These are phyloP conservation scores for Phytopythium montanum DNA, from an alignment of 352 stramenopile genomes.

Conservation along the genomic window DNA sequence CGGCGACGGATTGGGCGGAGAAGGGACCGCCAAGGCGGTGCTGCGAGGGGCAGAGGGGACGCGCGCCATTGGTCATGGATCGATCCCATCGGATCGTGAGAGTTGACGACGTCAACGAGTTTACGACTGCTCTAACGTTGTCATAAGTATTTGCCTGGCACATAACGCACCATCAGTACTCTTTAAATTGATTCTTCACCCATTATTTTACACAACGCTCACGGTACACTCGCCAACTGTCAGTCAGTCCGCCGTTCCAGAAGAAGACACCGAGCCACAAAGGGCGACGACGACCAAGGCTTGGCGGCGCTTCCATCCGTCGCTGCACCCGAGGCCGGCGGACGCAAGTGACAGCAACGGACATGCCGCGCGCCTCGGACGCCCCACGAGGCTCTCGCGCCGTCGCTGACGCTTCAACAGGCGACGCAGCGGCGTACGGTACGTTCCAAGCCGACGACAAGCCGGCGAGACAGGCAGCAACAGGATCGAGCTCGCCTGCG, in stretches of 20 bases:
- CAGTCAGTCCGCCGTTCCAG: too few species aligned
- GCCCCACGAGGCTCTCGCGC: not conserved
- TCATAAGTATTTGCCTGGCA: too few species aligned
- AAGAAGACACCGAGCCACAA: too few species aligned
- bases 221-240: too few species aligned
- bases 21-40: not conserved
- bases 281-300: too few species aligned
- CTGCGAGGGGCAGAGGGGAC: not conserved
- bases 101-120: too few species aligned
- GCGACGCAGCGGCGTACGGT: not conserved
- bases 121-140: too few species aligned
- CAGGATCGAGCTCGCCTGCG: not conserved
- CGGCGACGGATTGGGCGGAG: not conserved
- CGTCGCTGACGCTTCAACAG: not conserved
- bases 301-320: too few species aligned
- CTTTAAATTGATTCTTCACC: too few species aligned
- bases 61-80: not conserved
- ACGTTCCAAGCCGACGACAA: not conserved
- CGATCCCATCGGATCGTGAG: too few species aligned
- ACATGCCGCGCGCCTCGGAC: conserved; percentile 8
- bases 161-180: too few species aligned
- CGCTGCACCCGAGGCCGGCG: not conserved
- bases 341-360: not conserved
- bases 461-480: not conserved
- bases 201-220: too few species aligned